phyloP scores from a whole-genome alignment of 805 yeast species.

The Metschnikowia peoriensis region DNA sequence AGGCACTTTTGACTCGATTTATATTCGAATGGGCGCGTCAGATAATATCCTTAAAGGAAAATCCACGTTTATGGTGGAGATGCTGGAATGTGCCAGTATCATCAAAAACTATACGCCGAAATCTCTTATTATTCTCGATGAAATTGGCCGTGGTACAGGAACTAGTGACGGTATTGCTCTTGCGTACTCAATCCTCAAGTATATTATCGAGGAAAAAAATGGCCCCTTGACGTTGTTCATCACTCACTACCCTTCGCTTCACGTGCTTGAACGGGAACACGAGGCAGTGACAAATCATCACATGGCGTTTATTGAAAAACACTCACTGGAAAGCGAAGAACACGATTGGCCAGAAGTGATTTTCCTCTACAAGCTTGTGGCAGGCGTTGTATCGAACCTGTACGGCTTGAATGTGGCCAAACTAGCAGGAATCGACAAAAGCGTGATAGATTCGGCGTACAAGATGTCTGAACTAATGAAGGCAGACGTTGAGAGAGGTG shows the following conservation, averaged over 20 bases:
- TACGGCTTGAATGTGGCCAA: conserved; percentile 87
- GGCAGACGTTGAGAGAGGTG: conserved; percentile 22
- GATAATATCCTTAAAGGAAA: conserved; percentile 74
- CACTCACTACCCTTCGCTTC: conserved; percentile 77
- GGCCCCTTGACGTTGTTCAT: conserved; percentile 68
- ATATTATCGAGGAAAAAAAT: conserved; percentile 41
- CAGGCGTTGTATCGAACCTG: conserved; percentile 51
- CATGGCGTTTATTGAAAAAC: conserved; percentile 59
- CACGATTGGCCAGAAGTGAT: conserved; percentile 35
- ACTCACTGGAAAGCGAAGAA: conserved; percentile 23
- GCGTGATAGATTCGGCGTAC: conserved; percentile 46
- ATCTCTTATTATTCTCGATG: conserved; percentile 68
- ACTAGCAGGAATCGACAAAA: conserved; percentile 58
- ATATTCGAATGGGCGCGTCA: conserved; percentile 82
- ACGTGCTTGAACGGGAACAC: conserved; percentile 45
- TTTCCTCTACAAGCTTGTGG: conserved; percentile 36
- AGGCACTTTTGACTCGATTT: conserved; percentile 73
- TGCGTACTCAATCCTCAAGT: conserved; percentile 68
- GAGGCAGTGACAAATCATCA: conserved; percentile 57
- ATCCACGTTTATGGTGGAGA: conserved; percentile 81
- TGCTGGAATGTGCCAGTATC: conserved; percentile 63
- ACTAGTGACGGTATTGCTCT: conserved; percentile 75
- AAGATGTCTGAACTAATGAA: conserved; percentile 34
- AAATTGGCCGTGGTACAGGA: conserved; percentile 79
- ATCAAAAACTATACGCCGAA: conserved; percentile 49